Evolutionary conservation across 495 filamentous ascomycete genomes (phyloP).

Genomic region (Xylaria flabelliformis): DNA sequence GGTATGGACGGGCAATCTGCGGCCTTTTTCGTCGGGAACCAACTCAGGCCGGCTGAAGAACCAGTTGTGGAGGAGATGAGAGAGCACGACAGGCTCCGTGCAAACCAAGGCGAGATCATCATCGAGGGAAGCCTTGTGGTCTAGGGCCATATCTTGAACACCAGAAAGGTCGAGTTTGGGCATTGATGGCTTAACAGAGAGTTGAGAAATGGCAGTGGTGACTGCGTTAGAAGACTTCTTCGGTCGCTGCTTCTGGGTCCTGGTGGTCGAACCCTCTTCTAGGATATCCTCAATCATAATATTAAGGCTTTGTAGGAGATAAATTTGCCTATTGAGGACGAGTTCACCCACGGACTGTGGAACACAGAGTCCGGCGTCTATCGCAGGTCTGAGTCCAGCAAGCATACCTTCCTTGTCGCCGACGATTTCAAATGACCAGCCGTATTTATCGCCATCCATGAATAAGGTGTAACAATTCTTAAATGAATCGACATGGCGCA

Average conservation of each 20-base stretch:
- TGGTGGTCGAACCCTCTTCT: too few relatives aligned
- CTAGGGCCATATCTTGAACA: conserved; percentile 28
- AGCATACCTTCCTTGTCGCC: conserved; percentile 20
- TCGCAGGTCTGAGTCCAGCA: conserved; percentile 18
- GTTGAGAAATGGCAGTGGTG: conserved; percentile 30
- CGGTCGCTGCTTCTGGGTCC: too few relatives aligned
- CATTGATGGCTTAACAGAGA: conserved; percentile 23
- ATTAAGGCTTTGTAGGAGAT: conserved; percentile 31
- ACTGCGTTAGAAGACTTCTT: conserved; percentile 25
- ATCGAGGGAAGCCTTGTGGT: conserved; percentile 33
- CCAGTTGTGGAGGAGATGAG: conserved; percentile 40
- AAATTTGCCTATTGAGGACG: conserved; percentile 42
- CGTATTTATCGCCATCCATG: conserved; percentile 31
- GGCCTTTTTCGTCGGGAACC: conserved; percentile 45
- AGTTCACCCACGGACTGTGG: conserved; percentile 41
- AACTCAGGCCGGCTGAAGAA: conserved; percentile 45
- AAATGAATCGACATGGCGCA: conserved; percentile 29
- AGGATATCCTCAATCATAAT: conserved; percentile 47
- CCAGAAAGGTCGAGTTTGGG: conserved; percentile 31
- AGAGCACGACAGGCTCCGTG: conserved; percentile 42
- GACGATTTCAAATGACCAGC: conserved; percentile 18
- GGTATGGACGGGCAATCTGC: conserved; percentile 32
- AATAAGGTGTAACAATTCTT: conserved; percentile 37
- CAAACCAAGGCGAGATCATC: conserved; percentile 38
- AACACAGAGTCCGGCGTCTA: conserved; percentile 32